phyloP scores from a whole-genome alignment of 2,329 filamentous ascomycete species.

The Aschersonia sp. region DNA sequence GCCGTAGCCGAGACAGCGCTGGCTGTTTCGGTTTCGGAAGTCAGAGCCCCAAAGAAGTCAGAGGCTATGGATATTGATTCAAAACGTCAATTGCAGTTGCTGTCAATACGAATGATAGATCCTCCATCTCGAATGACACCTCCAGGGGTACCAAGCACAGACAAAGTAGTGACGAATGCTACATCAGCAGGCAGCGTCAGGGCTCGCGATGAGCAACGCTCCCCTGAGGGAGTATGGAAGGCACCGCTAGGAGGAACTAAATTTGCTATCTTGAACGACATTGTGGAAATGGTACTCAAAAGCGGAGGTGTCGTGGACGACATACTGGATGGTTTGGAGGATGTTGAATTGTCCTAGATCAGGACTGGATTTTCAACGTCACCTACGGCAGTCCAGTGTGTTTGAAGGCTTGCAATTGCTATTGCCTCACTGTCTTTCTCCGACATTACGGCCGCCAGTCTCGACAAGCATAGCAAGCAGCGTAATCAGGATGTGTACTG shows the following conservation, averaged over 20 bases:
- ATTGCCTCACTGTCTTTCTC: no score
- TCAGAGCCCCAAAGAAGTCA: constrained; percentile 8
- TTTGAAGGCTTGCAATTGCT: no score
- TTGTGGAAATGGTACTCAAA: constrained; percentile 65
- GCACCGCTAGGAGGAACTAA: constrained; percentile 74
- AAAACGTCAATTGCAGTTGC: constrained; percentile 37
- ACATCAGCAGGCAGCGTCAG: constrained; percentile 9
- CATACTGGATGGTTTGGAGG: constrained; percentile 67
- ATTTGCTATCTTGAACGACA: constrained; percentile 53
- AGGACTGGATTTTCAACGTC: no score
- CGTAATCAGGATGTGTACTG: no score
- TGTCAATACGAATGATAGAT: constrained; percentile 60
- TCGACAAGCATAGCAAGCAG: no score
- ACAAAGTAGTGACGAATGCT: constrained; percentile 39
- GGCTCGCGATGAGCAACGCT: constrained; percentile 31
- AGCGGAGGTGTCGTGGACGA: constrained; percentile 74
- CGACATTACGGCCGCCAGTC: no score
- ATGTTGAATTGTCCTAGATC: constrained; percentile 49
- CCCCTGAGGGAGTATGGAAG: constrained; percentile 63
- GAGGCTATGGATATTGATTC: constrained; percentile 27
- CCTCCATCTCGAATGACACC: constrained; percentile 60
- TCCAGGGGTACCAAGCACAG: constrained; percentile 51
- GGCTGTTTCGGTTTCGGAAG: constrained; percentile 63
- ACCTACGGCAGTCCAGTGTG: no score
- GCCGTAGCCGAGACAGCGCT: constrained; percentile 83